Percentiles rank a stretch among this genome's conserved stretches.
These are phyloP conservation scores for Fusarium musae DNA, from an alignment of 2,329 filamentous ascomycete species.

Conservation along the genomic window DNA sequence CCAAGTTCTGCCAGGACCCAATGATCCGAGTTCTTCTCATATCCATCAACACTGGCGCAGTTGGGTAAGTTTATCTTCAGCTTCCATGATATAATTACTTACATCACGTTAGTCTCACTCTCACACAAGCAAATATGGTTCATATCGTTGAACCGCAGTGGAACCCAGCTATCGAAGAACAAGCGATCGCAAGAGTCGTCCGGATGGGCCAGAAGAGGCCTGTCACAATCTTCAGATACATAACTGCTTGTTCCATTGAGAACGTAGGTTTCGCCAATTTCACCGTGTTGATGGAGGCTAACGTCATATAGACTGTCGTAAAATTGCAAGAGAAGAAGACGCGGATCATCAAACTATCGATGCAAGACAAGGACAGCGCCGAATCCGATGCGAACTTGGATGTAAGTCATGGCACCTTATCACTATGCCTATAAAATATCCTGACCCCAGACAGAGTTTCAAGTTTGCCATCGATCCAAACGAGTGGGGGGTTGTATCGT, in stretches of 20 bases:
- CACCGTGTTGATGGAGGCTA: accelerated
- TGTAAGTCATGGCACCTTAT: neutral
- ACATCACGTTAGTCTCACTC: neutral
- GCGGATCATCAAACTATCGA: constrained; percentile 1
- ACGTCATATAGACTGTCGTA: accelerated
- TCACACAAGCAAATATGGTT: neutral
- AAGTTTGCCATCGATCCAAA: constrained; percentile 10
- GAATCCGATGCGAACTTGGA: neutral
- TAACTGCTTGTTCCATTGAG: neutral
- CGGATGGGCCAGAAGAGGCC: neutral
- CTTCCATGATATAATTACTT: too few species aligned
- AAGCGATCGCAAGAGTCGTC: neutral
- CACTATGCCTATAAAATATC: too few species aligned
- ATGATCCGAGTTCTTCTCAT: neutral
- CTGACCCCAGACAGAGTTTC: neutral
- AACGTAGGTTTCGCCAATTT: accelerated
- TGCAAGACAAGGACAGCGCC: neutral
- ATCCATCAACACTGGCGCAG: constrained; percentile 15
- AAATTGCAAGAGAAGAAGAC: constrained; percentile 13
- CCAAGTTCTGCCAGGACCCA: neutral
- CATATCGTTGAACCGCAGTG: neutral
- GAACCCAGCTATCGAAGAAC: constrained; percentile 4
- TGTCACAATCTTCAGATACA: neutral
- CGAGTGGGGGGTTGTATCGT: neutral
- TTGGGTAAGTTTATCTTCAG: neutral